Conservation (phyloP, 768 basidiomycete genomes). For the Stropharia rugosoannulata region DNA sequence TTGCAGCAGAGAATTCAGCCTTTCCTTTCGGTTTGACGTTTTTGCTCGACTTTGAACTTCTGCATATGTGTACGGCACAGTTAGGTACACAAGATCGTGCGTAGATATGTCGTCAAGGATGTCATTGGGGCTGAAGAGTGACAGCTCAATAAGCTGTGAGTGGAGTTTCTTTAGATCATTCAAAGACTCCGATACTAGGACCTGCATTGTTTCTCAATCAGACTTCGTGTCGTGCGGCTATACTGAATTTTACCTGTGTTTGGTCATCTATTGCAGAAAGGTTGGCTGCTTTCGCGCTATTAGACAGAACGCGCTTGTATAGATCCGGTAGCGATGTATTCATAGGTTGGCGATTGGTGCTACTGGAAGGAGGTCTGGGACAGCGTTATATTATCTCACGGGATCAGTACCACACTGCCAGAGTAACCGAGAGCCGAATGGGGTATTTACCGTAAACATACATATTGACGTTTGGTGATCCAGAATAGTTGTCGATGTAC, state of each 20-base stretch:
- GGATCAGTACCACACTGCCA: no score
- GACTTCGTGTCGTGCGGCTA: background rate
- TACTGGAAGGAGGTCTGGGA: background rate
- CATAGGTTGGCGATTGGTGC: slow-evolving; percentile 14
- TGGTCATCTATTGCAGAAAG: slow-evolving; percentile 40
- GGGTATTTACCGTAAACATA: no score
- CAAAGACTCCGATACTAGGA: slow-evolving; percentile 54
- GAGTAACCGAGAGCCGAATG: no score
- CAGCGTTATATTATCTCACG: no score
- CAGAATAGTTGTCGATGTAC: no score
- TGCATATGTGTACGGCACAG: slow-evolving; percentile 65
- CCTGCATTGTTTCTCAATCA: slow-evolving; percentile 35
- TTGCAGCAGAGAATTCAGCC: slow-evolving; percentile 54
- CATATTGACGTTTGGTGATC: no score
- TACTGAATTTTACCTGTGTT: slow-evolving; percentile 34
- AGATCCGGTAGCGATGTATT: slow-evolving; percentile 36
- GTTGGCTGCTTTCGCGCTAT: slow-evolving; percentile 36
- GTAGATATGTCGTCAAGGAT: slow-evolving; percentile 81
- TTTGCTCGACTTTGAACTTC: slow-evolving; percentile 63
- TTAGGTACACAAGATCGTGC: slow-evolving; percentile 70
- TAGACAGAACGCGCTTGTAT: slow-evolving; percentile 33
- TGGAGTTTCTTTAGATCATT: slow-evolving; percentile 54
- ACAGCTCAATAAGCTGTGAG: slow-evolving; percentile 55
- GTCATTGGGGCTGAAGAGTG: slow-evolving; percentile 85
- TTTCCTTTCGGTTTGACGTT: slow-evolving; percentile 54